Evolutionary conservation across 257 asterid genomes (phyloP), one percentile per base, ranked within the genome.

Genomic region (Osmanthus fragrans): DNA sequence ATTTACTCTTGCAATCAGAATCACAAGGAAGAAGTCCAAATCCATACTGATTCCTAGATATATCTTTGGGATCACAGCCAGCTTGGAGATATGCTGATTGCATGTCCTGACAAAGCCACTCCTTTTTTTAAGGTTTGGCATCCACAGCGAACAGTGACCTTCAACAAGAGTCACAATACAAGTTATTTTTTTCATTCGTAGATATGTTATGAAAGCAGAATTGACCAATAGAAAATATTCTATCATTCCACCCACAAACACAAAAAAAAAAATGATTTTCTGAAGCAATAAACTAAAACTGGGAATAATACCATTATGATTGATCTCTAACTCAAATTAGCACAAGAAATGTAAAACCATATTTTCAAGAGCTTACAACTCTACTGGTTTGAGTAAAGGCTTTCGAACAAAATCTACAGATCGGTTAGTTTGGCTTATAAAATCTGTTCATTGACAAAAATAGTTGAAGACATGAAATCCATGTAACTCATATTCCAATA

Each of bases 111-210:
- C 99, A 94, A 16, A 82, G 9, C 97, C 97, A 91, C 79, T 94
- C 97, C 77, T 85, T 91, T 81, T n/a, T 94, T 94, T 73, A 94
- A 66, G 72, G 86, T 89, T 84, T 89, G 99, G 83, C 99, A 94
- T 82, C 84, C 79, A 40, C 99, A 92, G 4, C 97, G 97, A 77
- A 89, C 91, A 18, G 80, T 86, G 32, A 91, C 97, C 98, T 94
- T 70, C 76, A 70, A 72, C 74, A 81, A 84, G 60, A 81, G n/a
- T n/a, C n/a, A n/a, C n/a, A n/a, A n/a, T n/a, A n/a, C n/a, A n/a
- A n/a, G n/a, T n/a, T n/a, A n/a, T n/a, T n/a, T n/a, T n/a, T n/a
- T n/a, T n/a, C n/a, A n/a, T n/a, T n/a, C n/a, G n/a, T n/a, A n/a
- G n/a, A n/a, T n/a, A n/a, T n/a, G n/a, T n/a, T n/a, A n/a, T n/a